phyloP scores from a whole-genome alignment of 73 alveolate genomes.

The Paraurostyla sp. region DNA sequence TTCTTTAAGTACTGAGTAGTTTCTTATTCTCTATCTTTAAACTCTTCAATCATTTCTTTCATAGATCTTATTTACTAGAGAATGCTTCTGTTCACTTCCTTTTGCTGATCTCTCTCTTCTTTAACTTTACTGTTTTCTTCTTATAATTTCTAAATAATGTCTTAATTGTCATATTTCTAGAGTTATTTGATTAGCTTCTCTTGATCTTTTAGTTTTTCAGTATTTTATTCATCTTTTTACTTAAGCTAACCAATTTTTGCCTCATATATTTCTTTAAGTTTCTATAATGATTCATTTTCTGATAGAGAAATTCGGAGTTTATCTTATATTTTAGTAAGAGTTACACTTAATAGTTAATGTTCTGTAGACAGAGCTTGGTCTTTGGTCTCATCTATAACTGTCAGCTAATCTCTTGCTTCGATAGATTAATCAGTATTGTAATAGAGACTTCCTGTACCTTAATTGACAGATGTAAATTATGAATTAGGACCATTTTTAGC shows the following conservation, averaged over 20 bases:
- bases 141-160: neutral
- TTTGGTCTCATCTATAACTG: neutral
- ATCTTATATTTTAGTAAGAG: neutral
- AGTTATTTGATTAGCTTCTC: neutral
- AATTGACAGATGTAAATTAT: neutral
- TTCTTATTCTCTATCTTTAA: neutral
- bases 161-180: too few species aligned
- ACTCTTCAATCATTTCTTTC: slow-evolving; percentile 43
- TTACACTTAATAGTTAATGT: neutral
- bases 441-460: neutral
- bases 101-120: slow-evolving; percentile 1
- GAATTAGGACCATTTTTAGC: neutral
- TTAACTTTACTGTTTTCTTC: too few species aligned
- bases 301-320: neutral
- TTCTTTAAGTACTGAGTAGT: neutral
- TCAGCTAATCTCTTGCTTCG: neutral
- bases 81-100: neutral
- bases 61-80: neutral
- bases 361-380: neutral
- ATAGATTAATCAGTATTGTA: slow-evolving; percentile 52
- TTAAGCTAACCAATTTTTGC: neutral
- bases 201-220: neutral
- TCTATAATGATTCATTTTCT: slow-evolving; percentile 24
- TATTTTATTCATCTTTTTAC: too few species aligned
- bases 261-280: neutral